These are phyloP conservation scores for Neofusicoccum sp. DNA, from an alignment of 2,329 filamentous ascomycete species.

Conservation along the genomic window DNA sequence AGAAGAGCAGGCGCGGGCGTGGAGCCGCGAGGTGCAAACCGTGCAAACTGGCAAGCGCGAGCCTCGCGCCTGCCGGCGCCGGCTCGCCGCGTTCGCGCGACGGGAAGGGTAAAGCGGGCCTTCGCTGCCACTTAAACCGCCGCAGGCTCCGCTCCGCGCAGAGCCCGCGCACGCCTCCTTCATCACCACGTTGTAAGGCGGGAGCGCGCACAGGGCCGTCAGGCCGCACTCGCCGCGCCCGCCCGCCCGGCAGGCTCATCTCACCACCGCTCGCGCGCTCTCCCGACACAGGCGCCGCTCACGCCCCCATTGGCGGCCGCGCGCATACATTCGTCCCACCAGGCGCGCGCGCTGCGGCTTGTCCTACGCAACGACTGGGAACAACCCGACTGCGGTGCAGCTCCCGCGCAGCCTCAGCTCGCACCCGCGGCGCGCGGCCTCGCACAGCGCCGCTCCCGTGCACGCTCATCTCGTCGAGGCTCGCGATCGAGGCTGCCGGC, in stretches of 20 bases:
- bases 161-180: not conserved
- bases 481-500: not conserved
- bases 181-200: not conserved
- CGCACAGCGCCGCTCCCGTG: not conserved
- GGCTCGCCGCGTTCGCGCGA: not conserved
- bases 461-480: not conserved
- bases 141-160: not conserved
- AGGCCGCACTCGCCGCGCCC: not conserved
- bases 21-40: too few relatives aligned
- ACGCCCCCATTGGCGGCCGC: conserved; percentile 8
- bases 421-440: not conserved
- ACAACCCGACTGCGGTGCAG: conserved; percentile 10
- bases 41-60: too few relatives aligned
- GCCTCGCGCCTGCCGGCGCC: too few relatives aligned
- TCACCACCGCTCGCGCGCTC: not conserved
- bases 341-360: not conserved
- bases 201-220: not conserved
- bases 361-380: conserved; percentile 10
- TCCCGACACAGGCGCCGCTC: not conserved
- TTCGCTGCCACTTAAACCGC: conserved; percentile 4
- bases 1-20: too few relatives aligned
- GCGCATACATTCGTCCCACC: conserved; percentile 9
- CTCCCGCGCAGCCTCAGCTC: conserved; percentile 1
- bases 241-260: not conserved
- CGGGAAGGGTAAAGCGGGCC: too few relatives aligned